Base-by-base conservation (phyloP, 768 basidiomycete species). In the Tricholoma sp. region DNA sequence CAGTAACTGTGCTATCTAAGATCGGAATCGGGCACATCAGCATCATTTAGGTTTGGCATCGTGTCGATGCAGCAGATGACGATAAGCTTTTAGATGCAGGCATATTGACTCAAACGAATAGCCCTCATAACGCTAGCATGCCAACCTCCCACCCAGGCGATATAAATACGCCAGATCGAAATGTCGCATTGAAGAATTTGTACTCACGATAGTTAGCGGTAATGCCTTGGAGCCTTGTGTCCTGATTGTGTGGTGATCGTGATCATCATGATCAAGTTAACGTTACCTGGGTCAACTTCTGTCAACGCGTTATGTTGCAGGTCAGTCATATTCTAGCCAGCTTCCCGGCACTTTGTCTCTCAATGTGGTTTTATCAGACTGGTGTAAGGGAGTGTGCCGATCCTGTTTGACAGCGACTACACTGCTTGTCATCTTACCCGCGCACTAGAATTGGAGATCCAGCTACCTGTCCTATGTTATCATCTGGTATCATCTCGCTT, bases 401-500 rank as follows among this genome's bases (percentile, higher is more conserved):
- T 42, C 41, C 17, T 18, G 20, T 18, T 42, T 42, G 7, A n/a
- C 37, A 39, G 15, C 37, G 13, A 39, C 37, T n/a, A 6, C 37
- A n/a, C n/a, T 39, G 17, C 41, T 42, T 42, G 41, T 18, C 4
- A 42, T 39, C 37, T 39, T n/a, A 39, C 41, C 9, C 20, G 6
- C 8, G 17, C 18, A 20, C 41, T 9, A 18, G 17, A 42, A 42
- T 18, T 18, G 41, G 20, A 13, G 4, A 39, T 18, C 17, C 41
- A 42, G 17, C 41, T 42, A 11, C 20, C 41, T 42, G 39, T 12
- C 28, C 33, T 3, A 59, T 61, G 60, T 20, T 28, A 39, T 34
- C 51, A 39, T 34, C 51, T 13, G 41, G 45, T 20, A 28, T 59
- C 71, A 71, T 83, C 54, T 67, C 73, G 41, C 72, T 82, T 53